Evolutionary conservation across 2,329 filamentous ascomycete genomes (phyloP).

Genomic region (Cephalotrichum gorgonifer): DNA sequence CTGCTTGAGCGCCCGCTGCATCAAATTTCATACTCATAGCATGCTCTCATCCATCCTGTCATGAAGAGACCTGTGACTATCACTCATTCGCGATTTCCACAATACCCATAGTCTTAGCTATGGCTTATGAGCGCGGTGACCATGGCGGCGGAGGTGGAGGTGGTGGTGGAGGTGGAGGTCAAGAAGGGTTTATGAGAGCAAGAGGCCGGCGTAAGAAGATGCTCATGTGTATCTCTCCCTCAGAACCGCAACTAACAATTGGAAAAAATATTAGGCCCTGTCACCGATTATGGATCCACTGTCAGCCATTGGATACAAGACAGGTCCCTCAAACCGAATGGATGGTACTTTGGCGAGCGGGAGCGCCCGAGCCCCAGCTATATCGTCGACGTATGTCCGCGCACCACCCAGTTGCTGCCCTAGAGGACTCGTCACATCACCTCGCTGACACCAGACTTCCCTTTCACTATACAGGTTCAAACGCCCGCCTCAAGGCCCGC

Average conservation of each 20-base stretch:
- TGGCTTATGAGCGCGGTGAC: slow-evolving; percentile 43
- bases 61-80: not conserved
- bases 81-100: too few relatives aligned
- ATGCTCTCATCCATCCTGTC: not conserved
- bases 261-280: slow-evolving; percentile 50
- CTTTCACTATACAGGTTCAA: slow-evolving; percentile 64
- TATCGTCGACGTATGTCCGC: slow-evolving; percentile 71
- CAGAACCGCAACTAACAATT: not conserved
- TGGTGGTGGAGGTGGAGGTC: slow-evolving; percentile 18
- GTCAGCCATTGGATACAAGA: slow-evolving; percentile 87
- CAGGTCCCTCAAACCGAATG: slow-evolving; percentile 58
- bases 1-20: too few relatives aligned
- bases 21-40: not conserved
- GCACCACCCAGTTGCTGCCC: not conserved
- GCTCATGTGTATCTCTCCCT: slow-evolving; percentile 3
- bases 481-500: slow-evolving; percentile 68
- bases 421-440: not conserved
- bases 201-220: slow-evolving; percentile 38
- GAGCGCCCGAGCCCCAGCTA: slow-evolving; percentile 85
- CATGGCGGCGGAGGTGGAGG: slow-evolving; percentile 20
- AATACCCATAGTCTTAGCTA: slow-evolving; percentile 16
- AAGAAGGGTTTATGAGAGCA: slow-evolving; percentile 36
- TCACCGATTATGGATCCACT: slow-evolving; percentile 87
- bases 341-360: slow-evolving; percentile 59
- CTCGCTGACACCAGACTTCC: too few relatives aligned